Percentiles rank a stretch among this genome's conserved stretches.
phyloP scores from a whole-genome alignment of 2,329 filamentous ascomycete genomes.

The Sclerotinia glacialis region DNA sequence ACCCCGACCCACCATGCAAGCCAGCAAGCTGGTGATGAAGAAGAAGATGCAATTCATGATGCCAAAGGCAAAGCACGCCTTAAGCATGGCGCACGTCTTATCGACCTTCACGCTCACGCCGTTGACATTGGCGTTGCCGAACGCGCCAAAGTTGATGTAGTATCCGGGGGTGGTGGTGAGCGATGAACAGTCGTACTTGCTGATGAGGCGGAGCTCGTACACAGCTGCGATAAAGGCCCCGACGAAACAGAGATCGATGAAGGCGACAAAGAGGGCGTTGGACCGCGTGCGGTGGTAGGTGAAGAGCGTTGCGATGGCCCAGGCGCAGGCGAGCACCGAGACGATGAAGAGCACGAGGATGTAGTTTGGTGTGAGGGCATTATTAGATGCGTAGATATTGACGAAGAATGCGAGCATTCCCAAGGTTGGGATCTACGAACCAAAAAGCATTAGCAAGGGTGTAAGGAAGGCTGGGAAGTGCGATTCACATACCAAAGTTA shows the following conservation, averaged over 20 bases:
- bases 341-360: constrained; percentile 68
- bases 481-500: constrained; percentile 54
- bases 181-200: constrained; percentile 63
- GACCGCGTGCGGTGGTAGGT: constrained; percentile 60
- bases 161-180: constrained; percentile 50
- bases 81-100: constrained; percentile 88
- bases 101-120: constrained; percentile 55
- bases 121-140: constrained; percentile 54
- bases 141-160: constrained; percentile 59
- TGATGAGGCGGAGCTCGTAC: constrained; percentile 58
- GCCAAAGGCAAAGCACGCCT: constrained; percentile 81
- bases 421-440: constrained; percentile 57
- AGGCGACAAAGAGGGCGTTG: constrained; percentile 59
- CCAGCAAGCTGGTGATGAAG: constrained; percentile 70
- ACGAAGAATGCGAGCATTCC: constrained; percentile 68
- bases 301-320: constrained; percentile 64
- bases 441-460: constrained; percentile 12
- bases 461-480: neutral
- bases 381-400: constrained; percentile 54
- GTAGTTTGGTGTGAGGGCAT: constrained; percentile 58
- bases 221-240: constrained; percentile 63
- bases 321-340: constrained; percentile 59
- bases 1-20: constrained; percentile 44
- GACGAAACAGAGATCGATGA: constrained; percentile 60
- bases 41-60: constrained; percentile 88